phyloP scores from a whole-genome alignment of 108 stramenopile species.

The Conticribra guillardii region DNA sequence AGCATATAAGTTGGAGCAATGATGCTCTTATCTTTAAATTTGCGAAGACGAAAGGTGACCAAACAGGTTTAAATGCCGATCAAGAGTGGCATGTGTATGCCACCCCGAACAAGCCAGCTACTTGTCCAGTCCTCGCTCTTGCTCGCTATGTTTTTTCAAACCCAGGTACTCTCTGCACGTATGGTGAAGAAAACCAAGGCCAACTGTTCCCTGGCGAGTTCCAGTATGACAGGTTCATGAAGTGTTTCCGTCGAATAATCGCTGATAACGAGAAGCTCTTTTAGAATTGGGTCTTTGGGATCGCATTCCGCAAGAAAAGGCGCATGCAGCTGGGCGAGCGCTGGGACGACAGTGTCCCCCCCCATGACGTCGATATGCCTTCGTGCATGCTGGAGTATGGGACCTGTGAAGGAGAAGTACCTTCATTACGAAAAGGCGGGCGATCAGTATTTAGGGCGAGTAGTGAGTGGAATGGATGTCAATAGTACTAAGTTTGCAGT shows the following conservation, averaged over 20 bases:
- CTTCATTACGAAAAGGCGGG: conserved; percentile 28
- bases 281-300: conserved; percentile 10
- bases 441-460: conserved; percentile 20
- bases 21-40: conserved; percentile 25
- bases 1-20: conserved; percentile 11
- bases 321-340: conserved; percentile 4
- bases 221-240: conserved; percentile 24
- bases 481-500: conserved; percentile 4
- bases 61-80: conserved; percentile 4
- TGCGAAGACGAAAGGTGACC: conserved; percentile 23
- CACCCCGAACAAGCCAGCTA: conserved; percentile 13
- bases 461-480: conserved; percentile 4
- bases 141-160: conserved; percentile 13
- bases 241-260: conserved; percentile 8
- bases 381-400: conserved; percentile 18
- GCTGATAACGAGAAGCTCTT: background rate
- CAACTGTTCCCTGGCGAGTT: conserved; percentile 9
- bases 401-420: conserved; percentile 23
- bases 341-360: conserved; percentile 22
- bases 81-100: conserved; percentile 32
- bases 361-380: conserved; percentile 25
- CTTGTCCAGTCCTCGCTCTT: conserved; percentile 25
- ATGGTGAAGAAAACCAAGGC: background rate
- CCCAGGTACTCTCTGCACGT: conserved; percentile 1
- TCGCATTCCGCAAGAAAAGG: conserved; percentile 30